A percentile compares a stretch with the other conserved stretches of the same genome.
Conservation (phyloP, 768 basidiomycete species). For the Termitomyces sp. region DNA sequence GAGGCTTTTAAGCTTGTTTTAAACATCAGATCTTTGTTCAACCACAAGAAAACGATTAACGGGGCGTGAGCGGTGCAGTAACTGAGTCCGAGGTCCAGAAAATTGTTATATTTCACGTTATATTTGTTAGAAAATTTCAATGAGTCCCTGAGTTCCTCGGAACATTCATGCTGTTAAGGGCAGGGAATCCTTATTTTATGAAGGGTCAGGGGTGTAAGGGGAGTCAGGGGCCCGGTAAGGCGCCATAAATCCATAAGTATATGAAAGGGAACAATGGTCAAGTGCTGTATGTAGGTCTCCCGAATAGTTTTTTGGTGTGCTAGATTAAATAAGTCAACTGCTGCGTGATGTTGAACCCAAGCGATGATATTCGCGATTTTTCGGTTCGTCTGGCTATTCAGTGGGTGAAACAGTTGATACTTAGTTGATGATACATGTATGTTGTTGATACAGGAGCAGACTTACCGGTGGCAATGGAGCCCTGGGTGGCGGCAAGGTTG, state of each 20-base stretch:
- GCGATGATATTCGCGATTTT: too few relatives aligned
- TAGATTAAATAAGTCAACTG: too few relatives aligned
- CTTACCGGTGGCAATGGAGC: too few relatives aligned
- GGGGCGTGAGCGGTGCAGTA: background rate
- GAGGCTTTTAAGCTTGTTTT: background rate
- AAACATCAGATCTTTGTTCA: background rate
- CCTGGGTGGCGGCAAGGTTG: background rate
- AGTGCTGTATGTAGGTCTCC: background rate
- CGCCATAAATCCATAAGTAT: background rate
- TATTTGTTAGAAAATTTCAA: too few relatives aligned
- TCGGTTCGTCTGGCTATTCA: too few relatives aligned
- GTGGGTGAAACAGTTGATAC: too few relatives aligned
- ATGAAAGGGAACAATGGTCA: too few relatives aligned
- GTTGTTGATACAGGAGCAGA: too few relatives aligned
- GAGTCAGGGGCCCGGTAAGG: background rate
- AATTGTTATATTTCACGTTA: too few relatives aligned
- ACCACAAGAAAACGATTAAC: background rate
- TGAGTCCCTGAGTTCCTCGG: background rate
- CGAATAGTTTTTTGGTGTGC: background rate
- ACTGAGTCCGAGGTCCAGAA: too few relatives aligned
- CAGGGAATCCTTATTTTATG: background rate
- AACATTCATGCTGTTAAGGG: background rate
- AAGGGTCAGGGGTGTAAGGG: background rate
- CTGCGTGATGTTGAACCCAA: too few relatives aligned
- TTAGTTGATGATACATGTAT: too few relatives aligned